phyloP scores from a whole-genome alignment of 495 filamentous ascomycete genomes.

The Terfezia boudieri region DNA sequence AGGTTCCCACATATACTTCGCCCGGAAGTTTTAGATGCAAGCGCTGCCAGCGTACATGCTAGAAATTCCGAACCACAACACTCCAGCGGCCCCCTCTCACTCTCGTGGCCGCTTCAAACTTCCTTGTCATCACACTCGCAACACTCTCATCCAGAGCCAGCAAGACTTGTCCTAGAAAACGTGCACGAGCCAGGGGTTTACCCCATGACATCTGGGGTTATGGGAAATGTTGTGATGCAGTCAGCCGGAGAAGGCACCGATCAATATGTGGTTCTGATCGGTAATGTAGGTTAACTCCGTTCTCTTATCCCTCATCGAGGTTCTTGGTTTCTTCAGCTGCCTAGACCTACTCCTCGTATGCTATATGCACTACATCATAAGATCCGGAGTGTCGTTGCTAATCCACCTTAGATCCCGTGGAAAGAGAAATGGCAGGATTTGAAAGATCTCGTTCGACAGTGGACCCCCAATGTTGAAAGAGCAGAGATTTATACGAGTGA shows the following conservation, averaged over 20 bases:
- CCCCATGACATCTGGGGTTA: not conserved
- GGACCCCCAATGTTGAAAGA: constrained; percentile 6
- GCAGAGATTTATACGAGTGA: constrained; percentile 2
- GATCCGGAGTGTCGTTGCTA: no score
- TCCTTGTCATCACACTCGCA: not conserved
- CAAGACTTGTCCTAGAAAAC: not conserved
- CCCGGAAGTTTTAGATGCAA: no score
- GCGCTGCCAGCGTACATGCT: no score
- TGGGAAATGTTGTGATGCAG: constrained; percentile 6
- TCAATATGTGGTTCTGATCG: constrained; percentile 5
- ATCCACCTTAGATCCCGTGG: constrained; percentile 5
- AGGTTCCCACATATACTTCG: no score
- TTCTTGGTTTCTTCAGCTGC: no score
- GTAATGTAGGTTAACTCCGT: constrained; percentile 1
- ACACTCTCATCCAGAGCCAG: not conserved
- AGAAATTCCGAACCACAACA: no score
- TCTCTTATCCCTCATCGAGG: not conserved
- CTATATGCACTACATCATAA: no score
- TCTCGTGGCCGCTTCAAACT: no score
- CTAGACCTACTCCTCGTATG: no score
- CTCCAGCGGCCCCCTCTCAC: no score
- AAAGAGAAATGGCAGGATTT: constrained; percentile 11
- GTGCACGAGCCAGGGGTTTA: not conserved
- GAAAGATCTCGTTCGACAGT: constrained; percentile 8
- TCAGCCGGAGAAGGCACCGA: constrained; percentile 1